These are phyloP conservation scores for Annulohypoxylon bovei DNA, from an alignment of 495 filamentous ascomycete genomes.

Conservation along the genomic window DNA sequence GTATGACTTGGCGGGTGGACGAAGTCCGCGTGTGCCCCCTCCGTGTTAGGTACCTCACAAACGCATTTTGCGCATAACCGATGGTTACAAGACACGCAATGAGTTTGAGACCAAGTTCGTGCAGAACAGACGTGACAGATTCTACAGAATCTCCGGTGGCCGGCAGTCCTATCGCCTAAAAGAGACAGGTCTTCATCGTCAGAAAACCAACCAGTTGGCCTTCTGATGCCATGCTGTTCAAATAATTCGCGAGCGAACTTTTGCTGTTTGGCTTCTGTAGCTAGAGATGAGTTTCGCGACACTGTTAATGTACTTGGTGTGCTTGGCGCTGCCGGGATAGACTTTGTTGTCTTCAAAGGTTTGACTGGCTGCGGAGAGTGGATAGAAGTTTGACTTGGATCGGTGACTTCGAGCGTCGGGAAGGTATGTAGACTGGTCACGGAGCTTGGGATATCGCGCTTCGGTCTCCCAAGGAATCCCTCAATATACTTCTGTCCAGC, in stretches of 20 bases:
- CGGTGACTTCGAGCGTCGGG: not conserved
- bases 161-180: conserved; percentile 46
- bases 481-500: conserved; percentile 22
- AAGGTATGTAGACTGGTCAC: conserved; percentile 9
- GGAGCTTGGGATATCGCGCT: not conserved
- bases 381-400: not conserved
- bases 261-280: conserved; percentile 30
- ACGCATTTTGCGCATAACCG: conserved; percentile 47
- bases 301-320: conserved; percentile 9
- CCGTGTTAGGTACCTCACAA: conserved; percentile 37
- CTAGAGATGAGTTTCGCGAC: conserved; percentile 16
- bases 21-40: conserved; percentile 24
- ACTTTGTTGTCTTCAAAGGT: not conserved
- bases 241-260: conserved; percentile 48
- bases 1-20: conserved; percentile 19
- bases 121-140: conserved; percentile 54
- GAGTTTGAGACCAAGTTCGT: conserved; percentile 44
- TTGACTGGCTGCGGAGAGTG: not conserved
- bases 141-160: conserved; percentile 38
- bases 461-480: not conserved
- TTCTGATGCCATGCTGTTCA: conserved; percentile 48
- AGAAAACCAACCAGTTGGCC: conserved; percentile 54
- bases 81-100: conserved; percentile 54
- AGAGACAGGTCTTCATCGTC: conserved; percentile 48
- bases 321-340: conserved; percentile 7